phyloP scores from a whole-genome alignment of 257 asterid genomes.

The Asclepias syriaca region DNA sequence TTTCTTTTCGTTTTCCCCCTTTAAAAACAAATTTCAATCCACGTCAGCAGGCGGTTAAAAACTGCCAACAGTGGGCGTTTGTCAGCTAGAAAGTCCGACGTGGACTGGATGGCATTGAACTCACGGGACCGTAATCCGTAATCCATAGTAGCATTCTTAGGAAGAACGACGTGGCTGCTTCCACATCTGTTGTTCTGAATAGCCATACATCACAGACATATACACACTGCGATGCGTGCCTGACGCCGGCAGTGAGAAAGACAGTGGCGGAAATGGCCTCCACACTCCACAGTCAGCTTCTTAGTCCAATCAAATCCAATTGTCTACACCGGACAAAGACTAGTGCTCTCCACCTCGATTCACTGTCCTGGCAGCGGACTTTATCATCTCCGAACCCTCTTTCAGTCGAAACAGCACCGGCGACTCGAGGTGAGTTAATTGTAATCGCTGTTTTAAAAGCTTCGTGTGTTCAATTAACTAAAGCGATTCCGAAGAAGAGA shows the following conservation, averaged over 20 bases:
- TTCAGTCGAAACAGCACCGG: constrained; percentile 17
- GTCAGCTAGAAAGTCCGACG: constrained; percentile 11
- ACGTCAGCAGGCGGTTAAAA: neutral
- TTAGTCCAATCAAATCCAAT: constrained; percentile 31
- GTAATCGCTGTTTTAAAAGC: neutral
- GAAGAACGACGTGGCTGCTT: constrained; percentile 55
- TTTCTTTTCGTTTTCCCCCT: no score
- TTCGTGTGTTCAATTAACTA: neutral
- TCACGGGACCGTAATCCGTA: constrained; percentile 8
- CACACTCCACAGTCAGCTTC: constrained; percentile 28
- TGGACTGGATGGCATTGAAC: constrained; percentile 13
- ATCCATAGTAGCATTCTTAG: neutral
- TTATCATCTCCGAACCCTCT: constrained; percentile 30
- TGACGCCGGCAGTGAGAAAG: neutral
- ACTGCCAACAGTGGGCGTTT: neutral
- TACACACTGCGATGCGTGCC: neutral
- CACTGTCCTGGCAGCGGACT: constrained; percentile 47
- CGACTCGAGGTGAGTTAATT: neutral
- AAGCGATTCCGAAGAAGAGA: neutral
- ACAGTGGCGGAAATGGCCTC: constrained; percentile 47
- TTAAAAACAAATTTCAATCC: neutral
- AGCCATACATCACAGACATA: neutral
- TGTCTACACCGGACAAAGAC: constrained; percentile 11
- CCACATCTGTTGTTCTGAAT: constrained; percentile 36
- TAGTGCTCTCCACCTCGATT: constrained; percentile 14